These are phyloP conservation scores for Cercospora canescens DNA, from an alignment of 2,329 filamentous ascomycete genomes.

Conservation along the genomic window DNA sequence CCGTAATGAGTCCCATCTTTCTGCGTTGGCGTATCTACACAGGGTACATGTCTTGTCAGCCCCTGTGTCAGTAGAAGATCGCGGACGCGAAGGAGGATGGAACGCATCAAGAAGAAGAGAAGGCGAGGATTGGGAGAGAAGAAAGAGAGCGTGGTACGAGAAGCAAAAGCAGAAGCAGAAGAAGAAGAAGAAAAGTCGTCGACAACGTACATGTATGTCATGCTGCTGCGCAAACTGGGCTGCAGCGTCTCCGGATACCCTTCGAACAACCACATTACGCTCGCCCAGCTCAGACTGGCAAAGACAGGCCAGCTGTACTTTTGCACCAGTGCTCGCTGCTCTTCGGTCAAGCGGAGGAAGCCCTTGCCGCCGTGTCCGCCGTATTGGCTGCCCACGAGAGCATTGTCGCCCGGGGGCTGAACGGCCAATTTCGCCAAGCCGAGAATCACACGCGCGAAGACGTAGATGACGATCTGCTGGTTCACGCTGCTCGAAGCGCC, in stretches of 20 bases:
- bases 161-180: neutral
- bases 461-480: conserved; percentile 98
- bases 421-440: conserved; percentile 81
- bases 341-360: conserved; percentile 41
- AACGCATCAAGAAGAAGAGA: conserved; percentile 1
- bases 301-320: conserved; percentile 89
- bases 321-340: conserved; percentile 41
- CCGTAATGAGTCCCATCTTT: conserved; percentile 83
- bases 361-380: conserved; percentile 44
- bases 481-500: conserved; percentile 70
- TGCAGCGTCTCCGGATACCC: conserved; percentile 91
- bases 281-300: conserved; percentile 85
- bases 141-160: neutral
- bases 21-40: conserved; percentile 70
- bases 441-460: conserved; percentile 87
- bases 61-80: conserved; percentile 28
- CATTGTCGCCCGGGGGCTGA: conserved; percentile 53
- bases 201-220: conserved; percentile 86
- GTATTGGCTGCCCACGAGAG: conserved; percentile 38
- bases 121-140: neutral
- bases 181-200: conserved; percentile 9
- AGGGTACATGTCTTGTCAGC: conserved; percentile 32
- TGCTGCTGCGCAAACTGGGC: conserved; percentile 86
- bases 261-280: conserved; percentile 93
- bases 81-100: conserved; percentile 7